Percentiles rank a stretch among this genome's conserved stretches.
Conservation (phyloP, 176 grass and related monocot species). For the Saccharum officinarum region DNA sequence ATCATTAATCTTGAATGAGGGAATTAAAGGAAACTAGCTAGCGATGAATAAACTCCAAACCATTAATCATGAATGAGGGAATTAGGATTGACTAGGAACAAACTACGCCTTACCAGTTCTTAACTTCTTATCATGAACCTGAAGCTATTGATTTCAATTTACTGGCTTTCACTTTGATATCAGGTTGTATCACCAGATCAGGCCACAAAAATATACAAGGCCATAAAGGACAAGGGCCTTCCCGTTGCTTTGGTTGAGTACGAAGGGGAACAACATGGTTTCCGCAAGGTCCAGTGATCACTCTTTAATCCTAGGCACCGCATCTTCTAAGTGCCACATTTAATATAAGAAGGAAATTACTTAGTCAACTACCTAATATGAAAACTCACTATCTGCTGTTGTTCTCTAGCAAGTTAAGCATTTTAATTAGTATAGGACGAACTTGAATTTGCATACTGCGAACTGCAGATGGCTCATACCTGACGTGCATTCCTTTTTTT, state of each 20-base stretch:
- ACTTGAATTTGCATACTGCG: background rate
- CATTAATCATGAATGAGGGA: background rate
- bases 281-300: conserved; percentile 62
- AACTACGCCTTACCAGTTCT: background rate
- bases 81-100: background rate
- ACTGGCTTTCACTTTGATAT: conserved; percentile 4
- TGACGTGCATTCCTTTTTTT: too few species aligned
- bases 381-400: background rate
- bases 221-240: conserved; percentile 79
- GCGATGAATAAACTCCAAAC: background rate
- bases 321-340: background rate
- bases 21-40: background rate
- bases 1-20: background rate
- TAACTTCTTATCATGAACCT: background rate
- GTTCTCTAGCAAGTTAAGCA: background rate
- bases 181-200: conserved; percentile 84
- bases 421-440: background rate
- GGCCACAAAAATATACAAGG: conserved; percentile 75
- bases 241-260: conserved; percentile 95
- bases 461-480: background rate
- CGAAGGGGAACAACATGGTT: conserved; percentile 92
- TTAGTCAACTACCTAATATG: background rate
- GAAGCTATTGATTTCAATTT: background rate
- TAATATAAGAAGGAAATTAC: background rate
- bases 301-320: background rate